Evolutionary conservation across 306 rosid species (phyloP), one percentile per base, ranked within the genome.

Genomic region (Fragaria iinumae): DNA sequence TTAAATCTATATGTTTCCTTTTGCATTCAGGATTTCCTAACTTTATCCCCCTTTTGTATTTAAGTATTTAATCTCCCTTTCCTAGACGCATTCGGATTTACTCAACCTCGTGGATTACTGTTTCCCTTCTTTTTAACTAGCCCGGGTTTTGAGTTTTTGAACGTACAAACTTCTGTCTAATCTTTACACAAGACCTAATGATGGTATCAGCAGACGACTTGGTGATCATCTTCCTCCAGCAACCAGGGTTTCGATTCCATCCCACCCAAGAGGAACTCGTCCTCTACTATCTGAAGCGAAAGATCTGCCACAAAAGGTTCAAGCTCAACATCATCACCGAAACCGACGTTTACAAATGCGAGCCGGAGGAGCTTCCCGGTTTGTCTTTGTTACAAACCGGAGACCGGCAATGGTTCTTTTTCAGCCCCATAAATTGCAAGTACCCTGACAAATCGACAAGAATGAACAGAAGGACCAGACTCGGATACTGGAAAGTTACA

Each of bases 321-420:
- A 87, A 81, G 82, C 83, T 88, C 77, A 67, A 91, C 73, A 84
- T 90, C 49, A 90, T 93, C 82, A 71, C 70, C 2, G 98, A 86
- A 79, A 83, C 85, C 9, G 97, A 93, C 79, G 94, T 93, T 36
- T 93, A 93, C 80, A 91, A 91, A 82, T 90, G 94, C 85, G 94
- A 93, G 12, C 98, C 98, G 2, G 98, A 90, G 76, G 97, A 93
- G 52, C 84, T 93, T 62, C 98, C 98, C 44, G 98, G 97, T 93
- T 81, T 78, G 70, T 92, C 97, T 32, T 44, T 84, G 27, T 81
- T 94, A 43, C 87, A 83, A 89, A 85, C 91, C 75, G 93, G 97
- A 74, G 98, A 94, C 64, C 88, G 92, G 77, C 95, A 85, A 44
- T 94, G 95, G 96, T 94, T 90, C 87, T 94, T 90, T 83, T 94